Evolutionary conservation across 164 flowering plant species (phyloP), one percentile per base, ranked within the genome.

Genomic region (Liriodendron chinense): DNA sequence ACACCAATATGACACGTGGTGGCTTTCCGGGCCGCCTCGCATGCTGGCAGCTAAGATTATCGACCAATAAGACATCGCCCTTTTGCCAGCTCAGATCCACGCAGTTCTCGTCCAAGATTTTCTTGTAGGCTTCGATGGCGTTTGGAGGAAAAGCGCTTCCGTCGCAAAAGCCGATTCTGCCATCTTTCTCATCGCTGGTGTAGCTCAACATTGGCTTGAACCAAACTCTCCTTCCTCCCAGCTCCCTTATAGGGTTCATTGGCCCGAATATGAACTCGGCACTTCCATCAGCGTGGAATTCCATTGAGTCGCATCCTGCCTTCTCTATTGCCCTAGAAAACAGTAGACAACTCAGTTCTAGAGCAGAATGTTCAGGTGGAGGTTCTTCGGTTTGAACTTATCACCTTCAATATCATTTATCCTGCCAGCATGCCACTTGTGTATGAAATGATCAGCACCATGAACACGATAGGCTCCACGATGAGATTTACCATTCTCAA

Each of bases 1-100:
- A 75, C 13, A 75, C 77, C 7, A 74, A 50, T 20, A 68, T 68
- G n/a, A 56, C 72, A 53, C 72, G 77, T 28, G 77, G 77, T 9
- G 65, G 77, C 72, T 49, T 74, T 20, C 76, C 71, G 0, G 76
- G 76, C 59, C 71, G 34, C 47, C 76, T 50, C 12, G 71, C 76
- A 50, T 74, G 76, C 49, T 74, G 76, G 26, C 24, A 48, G 23
- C 23, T 65, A 1, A 74, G 48, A n/a, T 74, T 74, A 23, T 74
- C 76, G 23, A 74, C 57, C 63, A 74, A 21, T 56, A 74, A 67
- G 63, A 74, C 48, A 47, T 74, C 65, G 9, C 76, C 76, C 20
- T 65, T 74, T 13, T 65, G 47, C 76, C 76, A 74, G 1, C 62
- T 64, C 62, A 74, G 34, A 74, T 74, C 76, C 12, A 74, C 34